These are phyloP conservation scores for Sarocladium oryzae DNA, from an alignment of 2,329 filamentous ascomycete species.

Conservation along the genomic window DNA sequence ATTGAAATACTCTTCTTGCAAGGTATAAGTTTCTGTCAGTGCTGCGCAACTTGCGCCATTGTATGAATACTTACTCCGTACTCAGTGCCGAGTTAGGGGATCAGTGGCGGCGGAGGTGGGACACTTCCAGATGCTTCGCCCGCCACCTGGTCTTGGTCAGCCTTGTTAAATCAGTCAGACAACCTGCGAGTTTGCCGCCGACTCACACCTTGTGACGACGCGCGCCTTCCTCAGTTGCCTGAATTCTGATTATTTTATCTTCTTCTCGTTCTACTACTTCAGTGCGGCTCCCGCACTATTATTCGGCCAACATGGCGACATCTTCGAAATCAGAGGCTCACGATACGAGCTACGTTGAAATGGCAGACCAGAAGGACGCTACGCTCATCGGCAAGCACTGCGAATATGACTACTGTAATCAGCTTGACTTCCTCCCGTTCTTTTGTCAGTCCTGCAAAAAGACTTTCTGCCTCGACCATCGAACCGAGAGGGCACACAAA, in stretches of 20 bases:
- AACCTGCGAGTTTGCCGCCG: constrained; percentile 5
- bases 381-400: constrained; percentile 86
- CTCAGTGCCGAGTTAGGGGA: too few relatives aligned
- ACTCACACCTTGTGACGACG: not conserved
- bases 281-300: constrained; percentile 4
- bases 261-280: not conserved
- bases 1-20: too few relatives aligned
- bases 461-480: constrained; percentile 91
- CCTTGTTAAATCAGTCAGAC: constrained; percentile 2
- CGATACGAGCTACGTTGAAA: constrained; percentile 59
- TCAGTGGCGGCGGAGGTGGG: constrained; percentile 13
- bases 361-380: constrained; percentile 67
- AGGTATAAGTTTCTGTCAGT: too few relatives aligned
- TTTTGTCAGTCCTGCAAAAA: constrained; percentile 80
- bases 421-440: constrained; percentile 95
- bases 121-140: constrained; percentile 28
- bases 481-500: constrained; percentile 74
- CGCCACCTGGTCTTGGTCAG: constrained; percentile 10
- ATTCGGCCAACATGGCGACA: constrained; percentile 43
- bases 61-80: too few relatives aligned
- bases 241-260: not conserved
- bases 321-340: constrained; percentile 33
- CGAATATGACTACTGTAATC: constrained; percentile 83
- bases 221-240: not conserved
- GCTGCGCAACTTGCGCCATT: too few relatives aligned